phyloP scores from a whole-genome alignment of 768 basidiomycete genomes.

The Collybia mongolica region DNA sequence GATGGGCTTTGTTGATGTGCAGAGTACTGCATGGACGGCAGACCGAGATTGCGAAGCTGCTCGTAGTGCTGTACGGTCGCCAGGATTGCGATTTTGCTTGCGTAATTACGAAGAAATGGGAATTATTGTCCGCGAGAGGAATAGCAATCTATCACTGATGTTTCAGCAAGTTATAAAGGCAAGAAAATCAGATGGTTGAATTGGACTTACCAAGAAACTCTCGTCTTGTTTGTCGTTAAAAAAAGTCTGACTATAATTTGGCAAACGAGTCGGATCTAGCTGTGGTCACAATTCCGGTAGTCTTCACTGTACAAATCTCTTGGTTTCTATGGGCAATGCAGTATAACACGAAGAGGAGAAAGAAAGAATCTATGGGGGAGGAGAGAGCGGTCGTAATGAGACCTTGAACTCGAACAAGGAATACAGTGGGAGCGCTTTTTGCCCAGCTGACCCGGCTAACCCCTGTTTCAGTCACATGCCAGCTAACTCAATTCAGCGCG shows the following conservation, averaged over 20 bases:
- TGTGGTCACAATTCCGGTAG: slow-evolving; percentile 5
- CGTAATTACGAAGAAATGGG: slow-evolving; percentile 12
- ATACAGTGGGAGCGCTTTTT: slow-evolving; percentile 21
- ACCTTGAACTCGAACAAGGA: slow-evolving; percentile 11
- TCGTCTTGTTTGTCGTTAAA: slow-evolving; percentile 12
- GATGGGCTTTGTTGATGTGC: slow-evolving; percentile 27
- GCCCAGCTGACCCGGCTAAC: slow-evolving; percentile 24
- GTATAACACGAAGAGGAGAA: slow-evolving; percentile 10
- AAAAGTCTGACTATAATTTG: slow-evolving; percentile 13
- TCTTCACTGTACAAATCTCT: slow-evolving; percentile 10
- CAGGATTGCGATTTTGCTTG: slow-evolving; percentile 15
- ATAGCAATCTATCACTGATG: slow-evolving; percentile 6
- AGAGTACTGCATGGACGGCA: slow-evolving; percentile 26
- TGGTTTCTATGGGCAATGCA: slow-evolving; percentile 15
- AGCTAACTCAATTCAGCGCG: too few relatives aligned
- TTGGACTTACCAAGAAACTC: slow-evolving; percentile 13
- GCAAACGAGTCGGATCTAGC: slow-evolving; percentile 14
- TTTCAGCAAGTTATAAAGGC: slow-evolving; percentile 4
- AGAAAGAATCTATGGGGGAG: slow-evolving; percentile 19
- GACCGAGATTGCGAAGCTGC: slow-evolving; percentile 18
- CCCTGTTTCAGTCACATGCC: slow-evolving; percentile 26
- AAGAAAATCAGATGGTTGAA: neutral
- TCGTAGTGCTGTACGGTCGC: slow-evolving; percentile 21
- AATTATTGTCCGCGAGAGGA: slow-evolving; percentile 7
- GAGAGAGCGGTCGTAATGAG: slow-evolving; percentile 13